These are phyloP conservation scores for Ceratonia siliqua DNA, from an alignment of 306 rosid genomes.

Conservation along the genomic window DNA sequence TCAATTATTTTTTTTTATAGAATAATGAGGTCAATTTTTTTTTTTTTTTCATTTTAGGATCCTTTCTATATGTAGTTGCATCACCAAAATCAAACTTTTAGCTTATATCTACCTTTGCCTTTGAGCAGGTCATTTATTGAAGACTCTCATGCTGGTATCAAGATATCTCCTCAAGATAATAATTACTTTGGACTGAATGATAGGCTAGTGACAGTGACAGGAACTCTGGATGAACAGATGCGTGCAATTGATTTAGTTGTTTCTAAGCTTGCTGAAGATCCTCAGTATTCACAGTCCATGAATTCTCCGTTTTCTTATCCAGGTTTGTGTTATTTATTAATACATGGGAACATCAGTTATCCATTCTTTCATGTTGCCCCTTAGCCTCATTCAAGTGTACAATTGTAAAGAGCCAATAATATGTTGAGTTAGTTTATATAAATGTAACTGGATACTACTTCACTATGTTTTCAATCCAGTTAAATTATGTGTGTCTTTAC, in stretches of 20 bases:
- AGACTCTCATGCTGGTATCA: conserved; percentile 96
- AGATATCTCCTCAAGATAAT: conserved; percentile 99
- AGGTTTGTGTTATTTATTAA: conserved; percentile 57
- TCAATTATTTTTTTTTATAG: conserved; percentile 16
- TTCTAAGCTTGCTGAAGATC: conserved; percentile 90
- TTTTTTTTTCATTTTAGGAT: conserved; percentile 26
- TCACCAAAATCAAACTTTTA: conserved; percentile 10
- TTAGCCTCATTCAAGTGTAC: background rate
- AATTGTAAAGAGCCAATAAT: background rate
- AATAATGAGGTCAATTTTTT: conserved; percentile 17
- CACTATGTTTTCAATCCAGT: background rate
- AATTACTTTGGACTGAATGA: conserved; percentile 88
- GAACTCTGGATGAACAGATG: conserved; percentile 94
- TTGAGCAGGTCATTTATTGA: conserved; percentile 90
- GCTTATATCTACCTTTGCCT: conserved; percentile 37
- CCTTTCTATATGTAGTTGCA: conserved; percentile 29
- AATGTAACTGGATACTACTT: background rate
- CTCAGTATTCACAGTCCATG: conserved; percentile 90
- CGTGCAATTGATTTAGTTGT: conserved; percentile 83
- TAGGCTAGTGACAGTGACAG: conserved; percentile 90
- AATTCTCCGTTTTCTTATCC: conserved; percentile 92
- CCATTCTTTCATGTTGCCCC: background rate
- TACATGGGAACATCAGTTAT: conserved; percentile 4
- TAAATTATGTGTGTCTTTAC: background rate
- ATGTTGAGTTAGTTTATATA: background rate